Conservation (phyloP, 139 green algal species). For the Pseudopediastrum boryanum region DNA sequence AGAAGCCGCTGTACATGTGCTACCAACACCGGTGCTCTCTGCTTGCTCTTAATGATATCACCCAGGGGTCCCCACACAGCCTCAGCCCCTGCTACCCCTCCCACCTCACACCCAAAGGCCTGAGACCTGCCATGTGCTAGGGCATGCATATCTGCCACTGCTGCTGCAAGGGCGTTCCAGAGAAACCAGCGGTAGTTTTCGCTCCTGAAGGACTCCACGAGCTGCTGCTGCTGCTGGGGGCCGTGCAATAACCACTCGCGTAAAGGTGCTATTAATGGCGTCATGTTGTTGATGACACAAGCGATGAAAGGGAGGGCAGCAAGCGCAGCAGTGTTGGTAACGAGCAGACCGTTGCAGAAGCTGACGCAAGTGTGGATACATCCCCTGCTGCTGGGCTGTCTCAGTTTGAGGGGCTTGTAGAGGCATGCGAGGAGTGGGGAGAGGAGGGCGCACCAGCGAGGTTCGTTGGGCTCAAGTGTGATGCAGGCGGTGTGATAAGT, state of each 20-base stretch:
- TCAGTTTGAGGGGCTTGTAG: background rate
- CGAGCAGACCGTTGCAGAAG: slow-evolving; percentile 1
- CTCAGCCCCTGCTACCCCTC: background rate
- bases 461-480: too few species aligned
- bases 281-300: too few species aligned
- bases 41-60: background rate
- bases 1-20: background rate
- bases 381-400: background rate
- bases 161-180: background rate
- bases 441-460: too few species aligned
- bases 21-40: background rate
- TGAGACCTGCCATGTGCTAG: background rate
- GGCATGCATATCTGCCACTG: background rate
- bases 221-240: background rate
- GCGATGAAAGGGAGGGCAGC: too few species aligned
- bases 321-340: slow-evolving; percentile 13
- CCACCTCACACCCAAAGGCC: too few species aligned
- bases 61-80: background rate
- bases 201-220: background rate
- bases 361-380: too few species aligned
- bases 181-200: background rate
- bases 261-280: slow-evolving; percentile 20
- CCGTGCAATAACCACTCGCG: slow-evolving; percentile 2
- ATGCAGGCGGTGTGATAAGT: too few species aligned
- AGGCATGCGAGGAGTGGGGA: too few species aligned